Percentiles rank a stretch among this genome's conserved stretches.
These are phyloP conservation scores for Neurospora sp. DNA, from an alignment of 495 filamentous ascomycete genomes.

Conservation along the genomic window DNA sequence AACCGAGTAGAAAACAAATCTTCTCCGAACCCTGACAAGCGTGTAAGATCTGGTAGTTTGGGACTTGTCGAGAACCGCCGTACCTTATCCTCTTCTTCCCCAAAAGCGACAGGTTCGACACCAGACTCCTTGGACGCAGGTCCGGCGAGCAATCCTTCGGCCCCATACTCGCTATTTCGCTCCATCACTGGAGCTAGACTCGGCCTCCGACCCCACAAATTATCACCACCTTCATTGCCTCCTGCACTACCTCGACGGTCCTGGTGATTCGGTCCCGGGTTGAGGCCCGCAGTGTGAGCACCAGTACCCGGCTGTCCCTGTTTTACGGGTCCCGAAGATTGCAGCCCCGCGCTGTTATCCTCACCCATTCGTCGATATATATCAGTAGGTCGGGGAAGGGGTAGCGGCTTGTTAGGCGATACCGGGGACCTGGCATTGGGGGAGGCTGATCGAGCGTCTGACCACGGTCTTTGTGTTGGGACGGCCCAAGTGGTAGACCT, in stretches of 20 bases:
- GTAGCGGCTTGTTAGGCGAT: constrained; percentile 35
- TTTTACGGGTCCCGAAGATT: constrained; percentile 39
- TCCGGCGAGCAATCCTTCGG: constrained; percentile 29
- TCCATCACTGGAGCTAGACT: constrained; percentile 47
- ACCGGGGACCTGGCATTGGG: constrained; percentile 16
- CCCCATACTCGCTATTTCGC: constrained; percentile 47
- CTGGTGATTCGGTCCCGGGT: not conserved
- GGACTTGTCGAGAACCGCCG: constrained; percentile 35
- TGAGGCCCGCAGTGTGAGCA: not conserved
- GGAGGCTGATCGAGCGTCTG: constrained; percentile 24
- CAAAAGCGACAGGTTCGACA: constrained; percentile 1
- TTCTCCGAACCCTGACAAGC: constrained; percentile 54
- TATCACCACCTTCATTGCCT: constrained; percentile 1
- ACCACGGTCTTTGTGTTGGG: constrained; percentile 20
- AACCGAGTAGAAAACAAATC: constrained; percentile 28
- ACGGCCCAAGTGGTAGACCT: constrained; percentile 11
- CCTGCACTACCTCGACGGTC: not conserved
- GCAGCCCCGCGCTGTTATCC: constrained; percentile 47
- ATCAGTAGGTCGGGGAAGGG: constrained; percentile 67
- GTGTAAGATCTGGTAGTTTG: constrained; percentile 52
- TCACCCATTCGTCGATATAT: constrained; percentile 67
- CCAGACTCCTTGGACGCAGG: constrained; percentile 7
- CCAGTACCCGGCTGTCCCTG: not conserved
- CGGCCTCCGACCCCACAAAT: constrained; percentile 19
- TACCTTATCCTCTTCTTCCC: constrained; percentile 26